Percentiles rank a stretch among this genome's conserved stretches.
phyloP scores from a whole-genome alignment of 768 basidiomycete species.

The Boletus barrowsii region DNA sequence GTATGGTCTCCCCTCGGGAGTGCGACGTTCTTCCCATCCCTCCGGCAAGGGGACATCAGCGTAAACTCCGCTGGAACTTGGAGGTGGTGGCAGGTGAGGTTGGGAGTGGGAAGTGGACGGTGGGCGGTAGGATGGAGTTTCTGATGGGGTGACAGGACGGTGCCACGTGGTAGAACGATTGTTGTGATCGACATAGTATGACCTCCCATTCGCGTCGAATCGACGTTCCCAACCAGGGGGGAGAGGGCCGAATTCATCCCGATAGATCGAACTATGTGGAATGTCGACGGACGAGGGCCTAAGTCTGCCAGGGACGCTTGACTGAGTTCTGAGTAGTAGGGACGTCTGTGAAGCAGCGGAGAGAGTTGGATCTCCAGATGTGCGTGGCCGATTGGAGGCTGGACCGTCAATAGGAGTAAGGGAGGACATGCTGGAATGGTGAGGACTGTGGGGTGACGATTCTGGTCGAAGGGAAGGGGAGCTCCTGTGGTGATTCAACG shows the following conservation, averaged over 20 bases:
- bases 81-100: slow-evolving; percentile 25
- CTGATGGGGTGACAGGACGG: slow-evolving; percentile 37
- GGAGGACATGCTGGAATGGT: slow-evolving; percentile 19
- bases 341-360: slow-evolving; percentile 12
- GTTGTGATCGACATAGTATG: slow-evolving; percentile 88
- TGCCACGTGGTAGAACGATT: slow-evolving; percentile 81
- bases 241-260: slow-evolving; percentile 61
- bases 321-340: slow-evolving; percentile 11
- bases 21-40: slow-evolving; percentile 91
- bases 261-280: slow-evolving; percentile 29
- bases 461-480: slow-evolving; percentile 21
- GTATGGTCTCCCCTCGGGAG: slow-evolving; percentile 79
- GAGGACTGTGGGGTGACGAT: slow-evolving; percentile 16
- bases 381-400: slow-evolving; percentile 11
- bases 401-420: slow-evolving; percentile 13
- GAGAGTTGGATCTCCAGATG: slow-evolving; percentile 14
- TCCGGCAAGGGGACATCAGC: slow-evolving; percentile 73
- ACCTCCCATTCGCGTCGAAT: slow-evolving; percentile 57
- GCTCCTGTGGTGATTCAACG: slow-evolving; percentile 21
- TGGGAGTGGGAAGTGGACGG: slow-evolving; percentile 14
- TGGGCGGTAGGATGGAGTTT: slow-evolving; percentile 19
- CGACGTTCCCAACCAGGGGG: slow-evolving; percentile 85
- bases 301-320: slow-evolving; percentile 8
- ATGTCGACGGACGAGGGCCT: slow-evolving; percentile 1
- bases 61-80: slow-evolving; percentile 35